Evolutionary conservation across 257 asterid genomes (phyloP).

Genomic region (Schizonepeta tenuifolia): DNA sequence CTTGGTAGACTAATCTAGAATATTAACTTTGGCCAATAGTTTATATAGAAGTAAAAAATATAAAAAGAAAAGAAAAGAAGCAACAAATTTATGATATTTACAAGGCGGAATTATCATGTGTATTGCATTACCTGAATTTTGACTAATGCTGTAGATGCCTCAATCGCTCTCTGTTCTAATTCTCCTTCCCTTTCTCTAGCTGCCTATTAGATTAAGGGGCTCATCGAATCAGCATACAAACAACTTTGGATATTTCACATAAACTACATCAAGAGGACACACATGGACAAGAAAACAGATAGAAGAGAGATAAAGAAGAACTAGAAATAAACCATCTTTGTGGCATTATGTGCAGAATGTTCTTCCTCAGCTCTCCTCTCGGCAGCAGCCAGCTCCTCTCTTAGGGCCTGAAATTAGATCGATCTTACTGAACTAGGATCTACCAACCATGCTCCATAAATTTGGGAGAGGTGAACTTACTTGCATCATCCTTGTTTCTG

Average conservation of each 20-base stretch:
- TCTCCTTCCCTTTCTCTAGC: constrained; percentile 99
- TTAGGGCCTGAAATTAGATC: constrained; percentile 66
- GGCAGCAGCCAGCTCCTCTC: constrained; percentile 90
- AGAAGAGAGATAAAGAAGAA: constrained; percentile 19
- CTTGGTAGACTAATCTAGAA: neutral
- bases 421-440: constrained; percentile 34
- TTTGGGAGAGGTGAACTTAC: constrained; percentile 48
- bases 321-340: constrained; percentile 70
- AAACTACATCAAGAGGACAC: neutral
- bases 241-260: constrained; percentile 29
- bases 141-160: constrained; percentile 93
- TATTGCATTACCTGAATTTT: constrained; percentile 81
- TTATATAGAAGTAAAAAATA: neutral
- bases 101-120: constrained; percentile 4
- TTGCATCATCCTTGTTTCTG: constrained; percentile 99
- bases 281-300: constrained; percentile 13
- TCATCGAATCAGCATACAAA: constrained; percentile 37
- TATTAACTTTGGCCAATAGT: neutral
- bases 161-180: constrained; percentile 92
- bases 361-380: constrained; percentile 99
- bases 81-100: constrained; percentile 14
- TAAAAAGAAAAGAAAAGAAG: neutral
- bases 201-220: constrained; percentile 59
- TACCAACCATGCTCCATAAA: constrained; percentile 31
- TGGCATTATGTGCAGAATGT: constrained; percentile 87